Evolutionary conservation across 148 eudicot genomes (phyloP), one percentile per base, ranked within the genome.

Genomic region (Spergularia bocconei): DNA sequence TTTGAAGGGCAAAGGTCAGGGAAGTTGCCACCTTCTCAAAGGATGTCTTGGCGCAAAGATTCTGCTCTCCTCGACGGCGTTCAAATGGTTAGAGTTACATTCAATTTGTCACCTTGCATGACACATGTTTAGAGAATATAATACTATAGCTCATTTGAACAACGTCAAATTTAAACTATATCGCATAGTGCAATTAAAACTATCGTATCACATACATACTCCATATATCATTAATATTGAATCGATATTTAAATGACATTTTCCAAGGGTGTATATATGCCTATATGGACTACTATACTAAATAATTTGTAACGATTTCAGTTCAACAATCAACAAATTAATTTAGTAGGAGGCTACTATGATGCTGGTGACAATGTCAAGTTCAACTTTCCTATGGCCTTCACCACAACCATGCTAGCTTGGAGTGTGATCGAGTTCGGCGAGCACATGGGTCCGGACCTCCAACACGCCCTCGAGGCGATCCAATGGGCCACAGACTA

Each of bases 331-430:
- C 63, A n/a, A 38, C 68, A 86, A 84, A 85, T 87, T 21, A 86
- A 90, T 73, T 82, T 87, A 70, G 85, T 85, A 11, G 93, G 93
- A 17, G 93, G 91, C 0, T 90, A 90, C 72, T 90, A 90, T 20
- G 93, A 90, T n/a, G 93, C 93, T 7, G 93, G 93, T 0, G 91
- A 90, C 84, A 90, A 88, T 39, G 84, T 90, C 0, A 90, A 90
- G 69, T 90, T 86, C 84, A 76, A 86, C 77, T 86, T 90, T 55
- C 91, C 93, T 2, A 90, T 90, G 93, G 93, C 89, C 19, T 90
- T 81, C 79, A 52, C 88, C 3, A 86, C 91, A 36, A 88, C 93
- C 19, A 82, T 90, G 88, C 82, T 90, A 13, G 86, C 93, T 38
- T 90, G 93, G 93, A 81, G 91, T 4, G 86, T 85, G 21, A 33